Evolutionary conservation across 2,329 filamentous ascomycete genomes (phyloP).

Genomic region (Fusarium hainanense): DNA sequence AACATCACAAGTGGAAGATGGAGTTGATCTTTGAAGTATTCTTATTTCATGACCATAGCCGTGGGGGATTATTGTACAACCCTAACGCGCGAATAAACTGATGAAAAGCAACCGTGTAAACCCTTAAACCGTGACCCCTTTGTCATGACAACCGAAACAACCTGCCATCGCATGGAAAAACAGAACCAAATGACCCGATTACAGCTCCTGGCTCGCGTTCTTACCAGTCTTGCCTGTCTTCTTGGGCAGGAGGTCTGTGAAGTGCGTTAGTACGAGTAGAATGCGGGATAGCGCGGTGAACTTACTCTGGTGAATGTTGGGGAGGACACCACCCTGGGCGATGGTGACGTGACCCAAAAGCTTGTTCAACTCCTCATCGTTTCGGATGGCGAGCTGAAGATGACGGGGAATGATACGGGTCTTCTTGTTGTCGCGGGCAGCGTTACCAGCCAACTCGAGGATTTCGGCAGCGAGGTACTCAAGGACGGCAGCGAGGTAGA

Average conservation of each 20-base stretch:
- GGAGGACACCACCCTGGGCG: constrained; percentile 95
- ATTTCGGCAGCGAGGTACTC: constrained; percentile 99
- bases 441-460: constrained; percentile 97
- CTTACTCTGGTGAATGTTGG: constrained; percentile 97
- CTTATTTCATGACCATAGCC: constrained; percentile 74
- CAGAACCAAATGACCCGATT: constrained; percentile 64
- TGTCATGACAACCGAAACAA: constrained; percentile 83
- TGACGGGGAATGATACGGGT: constrained; percentile 99
- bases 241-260: constrained; percentile 93
- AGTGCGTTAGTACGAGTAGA: constrained; percentile 52
- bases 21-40: constrained; percentile 59
- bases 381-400: constrained; percentile 98
- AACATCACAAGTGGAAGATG: neutral
- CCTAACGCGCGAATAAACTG: constrained; percentile 64
- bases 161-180: constrained; percentile 68
- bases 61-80: constrained; percentile 80
- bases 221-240: constrained; percentile 97
- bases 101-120: constrained; percentile 69
- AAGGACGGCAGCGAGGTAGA: constrained; percentile 96
- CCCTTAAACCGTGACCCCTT: constrained; percentile 81
- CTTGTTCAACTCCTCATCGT: constrained; percentile 99
- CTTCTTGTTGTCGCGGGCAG: constrained; percentile 99
- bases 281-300: constrained; percentile 40
- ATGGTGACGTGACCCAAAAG: constrained; percentile 95
- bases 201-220: constrained; percentile 94